Evolutionary conservation across 345 rosid genomes (phyloP).

Genomic region (Durio zibethinus): DNA sequence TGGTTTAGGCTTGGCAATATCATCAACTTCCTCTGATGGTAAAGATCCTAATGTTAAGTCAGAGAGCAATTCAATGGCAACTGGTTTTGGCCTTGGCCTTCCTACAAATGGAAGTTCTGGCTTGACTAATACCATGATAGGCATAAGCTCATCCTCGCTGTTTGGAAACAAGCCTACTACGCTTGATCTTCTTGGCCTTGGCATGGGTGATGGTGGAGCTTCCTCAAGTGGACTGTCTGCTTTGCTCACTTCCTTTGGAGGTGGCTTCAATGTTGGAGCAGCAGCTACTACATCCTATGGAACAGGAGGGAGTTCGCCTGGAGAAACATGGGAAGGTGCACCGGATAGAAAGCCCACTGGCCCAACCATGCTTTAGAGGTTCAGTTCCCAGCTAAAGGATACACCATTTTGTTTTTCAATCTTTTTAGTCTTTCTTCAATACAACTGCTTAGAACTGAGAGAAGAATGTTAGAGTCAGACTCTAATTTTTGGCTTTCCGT

Average conservation of each 20-base stretch:
- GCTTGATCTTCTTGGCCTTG: constrained; percentile 65
- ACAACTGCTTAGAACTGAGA: constrained; percentile 5
- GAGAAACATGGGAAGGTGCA: constrained; percentile 42
- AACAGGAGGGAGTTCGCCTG: constrained; percentile 21
- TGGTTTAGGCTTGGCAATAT: constrained; percentile 42
- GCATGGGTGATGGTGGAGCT: constrained; percentile 38
- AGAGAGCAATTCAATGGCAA: constrained; percentile 17
- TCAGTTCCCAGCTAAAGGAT: neutral
- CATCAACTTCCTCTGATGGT: constrained; percentile 26
- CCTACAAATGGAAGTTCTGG: constrained; percentile 19
- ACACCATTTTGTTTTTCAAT: neutral
- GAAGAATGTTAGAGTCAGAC: constrained; percentile 4
- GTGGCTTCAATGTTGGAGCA: constrained; percentile 36
- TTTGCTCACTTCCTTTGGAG: constrained; percentile 40
- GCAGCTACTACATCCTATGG: constrained; percentile 29
- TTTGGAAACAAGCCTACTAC: constrained; percentile 54
- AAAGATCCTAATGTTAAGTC: constrained; percentile 33
- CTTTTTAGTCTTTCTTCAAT: neutral
- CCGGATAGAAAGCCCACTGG: constrained; percentile 33
- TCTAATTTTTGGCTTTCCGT: constrained; percentile 11
- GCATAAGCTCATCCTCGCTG: constrained; percentile 35
- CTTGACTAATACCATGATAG: constrained; percentile 33
- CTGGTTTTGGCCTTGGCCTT: constrained; percentile 44
- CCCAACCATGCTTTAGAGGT: constrained; percentile 21
- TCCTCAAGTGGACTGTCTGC: constrained; percentile 44